Base-by-base conservation (phyloP, 2,329 filamentous ascomycete genomes). In the Diplodia seriata region DNA sequence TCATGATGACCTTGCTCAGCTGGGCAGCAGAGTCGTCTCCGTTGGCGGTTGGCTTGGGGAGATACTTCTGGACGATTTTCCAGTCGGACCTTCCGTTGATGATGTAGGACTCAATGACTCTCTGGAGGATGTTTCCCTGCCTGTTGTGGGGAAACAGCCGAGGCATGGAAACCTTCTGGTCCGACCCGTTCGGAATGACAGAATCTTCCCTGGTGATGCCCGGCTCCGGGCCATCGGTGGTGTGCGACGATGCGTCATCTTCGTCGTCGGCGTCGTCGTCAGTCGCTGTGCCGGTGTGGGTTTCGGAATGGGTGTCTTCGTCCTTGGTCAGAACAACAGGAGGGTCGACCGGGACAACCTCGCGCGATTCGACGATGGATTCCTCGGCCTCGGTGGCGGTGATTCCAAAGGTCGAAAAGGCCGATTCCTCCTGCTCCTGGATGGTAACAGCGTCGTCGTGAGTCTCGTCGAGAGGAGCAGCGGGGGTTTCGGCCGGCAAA, bases 301-400 rank as follows among this genome's bases (percentile, higher is more conserved):
- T 33, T 38, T 63, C 59, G 15, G 59, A 51, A 29, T 38, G 20
- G 12, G 59, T 51, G 11, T 63, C 59, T 3, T 63, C 59, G n/a
- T 63, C 59, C 47, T 62, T 62, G 15, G 57, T 33, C 57, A 62
- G 33, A 14, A 50, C 40, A 49, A 62, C 40, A 12, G 57, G 57
- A 50, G 57, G 57, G 18, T 62, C 57, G 18, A 62, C 57, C 5
- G 57, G 57, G 29, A 62, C 57, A 33, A 62, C 57, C 26, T 62
- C 57, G 15, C 40, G 29, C 18, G 59, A 51, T 18, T 20, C 29
- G 2, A 51, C 59, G 23, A 63, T 33, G 14, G 47, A 63, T n/a
- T 51, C 43, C 9, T 62, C 57, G 2, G 43, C 49, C 20, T 43
- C 12, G 11, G 36, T 49, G 29, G 8, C 18, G 5, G 9, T 15